A percentile compares a stretch with the other conserved stretches of the same genome.
Evolutionary conservation across 1,284 basidiomycete species (phyloP).

Genomic region (Fomitopsis betulina): DNA sequence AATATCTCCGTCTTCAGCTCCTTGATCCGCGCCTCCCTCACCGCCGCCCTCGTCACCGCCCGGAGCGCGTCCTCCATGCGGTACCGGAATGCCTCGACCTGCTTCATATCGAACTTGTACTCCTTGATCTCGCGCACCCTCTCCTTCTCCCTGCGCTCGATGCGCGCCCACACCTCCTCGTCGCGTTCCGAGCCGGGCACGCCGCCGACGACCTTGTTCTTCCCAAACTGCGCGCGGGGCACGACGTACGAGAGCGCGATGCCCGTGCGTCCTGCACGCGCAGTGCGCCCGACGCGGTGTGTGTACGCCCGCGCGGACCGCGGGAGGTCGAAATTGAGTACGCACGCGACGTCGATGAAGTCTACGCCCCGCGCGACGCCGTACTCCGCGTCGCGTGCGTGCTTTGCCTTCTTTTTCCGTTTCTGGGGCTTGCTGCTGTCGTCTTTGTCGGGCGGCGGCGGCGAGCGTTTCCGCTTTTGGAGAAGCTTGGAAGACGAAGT

Average conservation of each 20-base stretch:
- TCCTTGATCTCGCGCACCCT: constrained; percentile 81
- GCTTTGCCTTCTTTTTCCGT: constrained; percentile 27
- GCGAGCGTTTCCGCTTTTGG: constrained; percentile 17
- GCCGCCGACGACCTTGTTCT: constrained; percentile 67
- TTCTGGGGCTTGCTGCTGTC: constrained; percentile 25
- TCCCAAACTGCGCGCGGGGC: constrained; percentile 71
- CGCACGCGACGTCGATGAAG: constrained; percentile 96
- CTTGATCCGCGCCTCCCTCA: constrained; percentile 91
- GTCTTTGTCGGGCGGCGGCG: constrained; percentile 10
- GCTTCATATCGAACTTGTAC: constrained; percentile 90
- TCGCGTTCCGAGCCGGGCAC: constrained; percentile 70
- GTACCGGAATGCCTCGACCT: constrained; percentile 98
- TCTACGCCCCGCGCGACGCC: constrained; percentile 96
- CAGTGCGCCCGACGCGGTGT: constrained; percentile 94
- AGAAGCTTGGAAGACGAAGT: constrained; percentile 3
- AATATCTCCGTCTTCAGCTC: constrained; percentile 93
- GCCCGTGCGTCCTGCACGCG: constrained; percentile 91
- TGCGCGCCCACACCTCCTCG: constrained; percentile 74
- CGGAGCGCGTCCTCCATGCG: constrained; percentile 96
- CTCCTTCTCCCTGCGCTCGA: constrained; percentile 71
- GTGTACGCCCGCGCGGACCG: constrained; percentile 88
- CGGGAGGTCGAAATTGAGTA: constrained; percentile 98
- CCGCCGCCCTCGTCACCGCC: constrained; percentile 80
- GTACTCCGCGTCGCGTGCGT: constrained; percentile 67
- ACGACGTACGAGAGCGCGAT: constrained; percentile 92